These are phyloP conservation scores for Tolypocladium ophioglossoides DNA, from an alignment of 2,329 filamentous ascomycete genomes.

Conservation along the genomic window DNA sequence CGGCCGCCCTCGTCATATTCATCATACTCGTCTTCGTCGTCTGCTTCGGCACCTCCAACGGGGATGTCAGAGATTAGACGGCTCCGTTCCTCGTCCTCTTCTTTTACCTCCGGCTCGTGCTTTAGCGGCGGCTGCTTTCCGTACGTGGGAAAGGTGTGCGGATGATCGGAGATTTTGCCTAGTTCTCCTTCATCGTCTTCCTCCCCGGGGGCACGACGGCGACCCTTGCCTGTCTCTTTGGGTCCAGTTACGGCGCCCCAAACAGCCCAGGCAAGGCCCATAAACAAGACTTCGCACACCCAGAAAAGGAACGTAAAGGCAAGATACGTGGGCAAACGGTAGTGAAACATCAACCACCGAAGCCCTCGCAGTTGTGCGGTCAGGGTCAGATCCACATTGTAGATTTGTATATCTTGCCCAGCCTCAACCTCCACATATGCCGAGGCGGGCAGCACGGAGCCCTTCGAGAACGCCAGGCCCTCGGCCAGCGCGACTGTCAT, in stretches of 20 bases:
- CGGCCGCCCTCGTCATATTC: conserved; percentile 21
- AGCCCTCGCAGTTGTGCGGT: conserved; percentile 67
- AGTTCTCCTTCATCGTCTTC: conserved; percentile 15
- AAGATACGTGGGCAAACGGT: conserved; percentile 59
- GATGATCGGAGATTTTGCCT: conserved; percentile 26
- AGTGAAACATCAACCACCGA: conserved; percentile 78
- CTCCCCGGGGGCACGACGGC: conserved; percentile 4
- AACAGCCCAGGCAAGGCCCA: conserved; percentile 53
- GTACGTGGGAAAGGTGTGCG: conserved; percentile 32
- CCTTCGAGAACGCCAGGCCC: conserved; percentile 47
- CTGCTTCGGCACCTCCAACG: conserved; percentile 29
- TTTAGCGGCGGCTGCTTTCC: conserved; percentile 29
- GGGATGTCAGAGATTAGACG: conserved; percentile 22
- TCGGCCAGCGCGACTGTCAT: conserved; percentile 66
- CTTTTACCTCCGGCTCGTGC: conserved; percentile 27
- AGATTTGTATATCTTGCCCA: conserved; percentile 63
- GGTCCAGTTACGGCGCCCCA: conserved; percentile 28
- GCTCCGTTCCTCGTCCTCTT: conserved; percentile 16
- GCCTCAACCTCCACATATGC: conserved; percentile 58
- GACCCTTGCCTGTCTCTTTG: conserved; percentile 5
- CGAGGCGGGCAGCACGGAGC: conserved; percentile 29
- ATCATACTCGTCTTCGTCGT: conserved; percentile 33
- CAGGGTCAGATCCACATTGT: conserved; percentile 57
- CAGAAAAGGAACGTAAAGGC: conserved; percentile 66
- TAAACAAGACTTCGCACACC: conserved; percentile 59